Evolutionary conservation across 2,329 filamentous ascomycete genomes (phyloP).

Genomic region (Botryotinia calthae): DNA sequence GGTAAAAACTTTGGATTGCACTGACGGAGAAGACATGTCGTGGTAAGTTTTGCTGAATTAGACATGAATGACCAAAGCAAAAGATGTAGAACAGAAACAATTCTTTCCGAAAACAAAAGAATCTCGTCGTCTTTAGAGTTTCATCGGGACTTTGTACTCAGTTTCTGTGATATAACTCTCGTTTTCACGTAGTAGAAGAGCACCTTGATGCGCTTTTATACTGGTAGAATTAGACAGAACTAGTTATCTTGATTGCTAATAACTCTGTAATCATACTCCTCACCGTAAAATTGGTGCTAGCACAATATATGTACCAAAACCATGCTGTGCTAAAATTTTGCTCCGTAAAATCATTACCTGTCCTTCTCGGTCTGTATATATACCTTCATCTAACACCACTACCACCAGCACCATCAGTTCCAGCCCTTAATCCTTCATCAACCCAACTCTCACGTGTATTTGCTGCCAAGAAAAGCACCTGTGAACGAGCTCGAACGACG

Average conservation of each 20-base stretch:
- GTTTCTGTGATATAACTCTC: not conserved
- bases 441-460: not conserved
- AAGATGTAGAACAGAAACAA: not conserved
- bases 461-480: not conserved
- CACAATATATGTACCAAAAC: not conserved
- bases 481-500: not conserved
- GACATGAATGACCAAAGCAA: not conserved
- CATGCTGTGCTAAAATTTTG: rapidly evolving
- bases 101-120: not conserved
- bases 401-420: not conserved
- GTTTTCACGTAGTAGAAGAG: not conserved
- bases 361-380: not conserved
- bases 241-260: not conserved
- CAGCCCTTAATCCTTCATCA: not conserved
- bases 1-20: too few relatives aligned
- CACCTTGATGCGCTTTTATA: not conserved
- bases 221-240: not conserved
- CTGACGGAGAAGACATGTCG: not conserved
- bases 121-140: too few relatives aligned
- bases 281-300: not conserved
- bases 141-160: not conserved
- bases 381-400: too few relatives aligned
- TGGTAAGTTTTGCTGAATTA: not conserved
- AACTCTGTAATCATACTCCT: not conserved
- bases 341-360: not conserved